These are phyloP conservation scores for Phylloporus sp. DNA, from an alignment of 768 basidiomycete genomes.

Conservation along the genomic window DNA sequence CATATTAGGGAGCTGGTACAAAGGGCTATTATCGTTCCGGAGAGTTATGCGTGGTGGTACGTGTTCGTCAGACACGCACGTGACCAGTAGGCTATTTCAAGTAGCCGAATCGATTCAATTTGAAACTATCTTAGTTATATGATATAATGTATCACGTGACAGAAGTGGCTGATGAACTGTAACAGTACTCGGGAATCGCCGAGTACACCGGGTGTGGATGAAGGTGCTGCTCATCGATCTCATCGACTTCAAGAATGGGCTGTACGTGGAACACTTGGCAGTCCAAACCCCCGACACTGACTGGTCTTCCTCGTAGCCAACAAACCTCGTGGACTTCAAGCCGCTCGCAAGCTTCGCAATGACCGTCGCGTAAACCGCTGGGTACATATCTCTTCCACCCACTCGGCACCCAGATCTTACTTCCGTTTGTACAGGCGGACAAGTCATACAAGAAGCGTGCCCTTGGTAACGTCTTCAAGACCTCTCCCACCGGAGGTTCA, in stretches of 20 bases:
- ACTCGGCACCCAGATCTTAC: conserved; percentile 12
- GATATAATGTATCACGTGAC: conserved; percentile 8
- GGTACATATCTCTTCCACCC: conserved; percentile 48
- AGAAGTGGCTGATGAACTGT: conserved; percentile 38
- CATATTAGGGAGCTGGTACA: conserved; percentile 15
- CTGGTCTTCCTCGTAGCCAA: conserved; percentile 52
- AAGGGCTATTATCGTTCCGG: background rate
- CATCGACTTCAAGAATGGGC: conserved; percentile 71
- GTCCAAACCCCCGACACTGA: conserved; percentile 7
- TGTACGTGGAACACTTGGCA: conserved; percentile 51
- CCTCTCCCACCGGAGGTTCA: conserved; percentile 97
- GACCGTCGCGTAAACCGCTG: conserved; percentile 95
- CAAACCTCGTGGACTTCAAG: conserved; percentile 99
- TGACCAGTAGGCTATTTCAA: conserved; percentile 14
- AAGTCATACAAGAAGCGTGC: conserved; percentile 99
- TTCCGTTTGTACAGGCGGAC: conserved; percentile 64
- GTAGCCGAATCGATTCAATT: too few relatives aligned
- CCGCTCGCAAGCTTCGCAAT: conserved; percentile 95
- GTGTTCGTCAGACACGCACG: conserved; percentile 10
- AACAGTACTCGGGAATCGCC: conserved; percentile 36
- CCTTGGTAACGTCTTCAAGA: conserved; percentile 99
- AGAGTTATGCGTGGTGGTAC: background rate
- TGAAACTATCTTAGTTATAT: background rate
- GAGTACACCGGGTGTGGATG: conserved; percentile 8
- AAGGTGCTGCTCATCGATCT: conserved; percentile 37